Evolutionary conservation across 2,329 filamentous ascomycete species (phyloP).

Genomic region (Cercospora janseana): DNA sequence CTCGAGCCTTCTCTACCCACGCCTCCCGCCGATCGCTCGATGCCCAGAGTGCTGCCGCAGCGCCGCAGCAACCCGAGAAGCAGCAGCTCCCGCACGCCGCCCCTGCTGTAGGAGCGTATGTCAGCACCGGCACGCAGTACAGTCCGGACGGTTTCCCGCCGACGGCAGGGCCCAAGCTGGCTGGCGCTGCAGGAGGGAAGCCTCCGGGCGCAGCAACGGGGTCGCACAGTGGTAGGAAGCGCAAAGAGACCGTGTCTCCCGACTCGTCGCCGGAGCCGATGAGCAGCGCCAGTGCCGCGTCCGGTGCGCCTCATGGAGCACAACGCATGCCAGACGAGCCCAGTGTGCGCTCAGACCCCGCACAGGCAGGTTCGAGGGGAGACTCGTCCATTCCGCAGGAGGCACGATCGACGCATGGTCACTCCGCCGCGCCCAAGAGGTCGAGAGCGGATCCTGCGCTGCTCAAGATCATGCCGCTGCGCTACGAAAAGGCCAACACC

Average conservation of each 20-base stretch:
- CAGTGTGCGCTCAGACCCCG: conserved; percentile 15
- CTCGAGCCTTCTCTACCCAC: conserved; percentile 7
- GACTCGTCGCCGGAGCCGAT: conserved; percentile 24
- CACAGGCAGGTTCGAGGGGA: conserved; percentile 13
- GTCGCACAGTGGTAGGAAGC: conserved; percentile 27
- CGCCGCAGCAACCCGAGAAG: conserved; percentile 18
- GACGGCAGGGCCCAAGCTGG: conserved; percentile 37
- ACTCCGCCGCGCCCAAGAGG: conserved; percentile 46
- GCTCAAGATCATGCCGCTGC: conserved; percentile 62
- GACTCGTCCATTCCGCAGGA: conserved; percentile 27
- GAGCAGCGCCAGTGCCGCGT: conserved; percentile 23
- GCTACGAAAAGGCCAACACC: conserved; percentile 77
- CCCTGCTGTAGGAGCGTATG: conserved; percentile 30
- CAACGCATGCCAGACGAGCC: conserved; percentile 20
- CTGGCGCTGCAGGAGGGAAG: conserved; percentile 24
- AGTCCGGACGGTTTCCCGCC: conserved; percentile 50
- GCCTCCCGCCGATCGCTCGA: conserved; percentile 22
- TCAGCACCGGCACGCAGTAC: conserved; percentile 56
- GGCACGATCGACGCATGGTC: conserved; percentile 34
- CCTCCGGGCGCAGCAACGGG: conserved; percentile 19
- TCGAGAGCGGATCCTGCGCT: conserved; percentile 46
- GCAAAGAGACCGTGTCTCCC: conserved; percentile 27
- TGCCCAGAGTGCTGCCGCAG: conserved; percentile 19
- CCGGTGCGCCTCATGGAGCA: conserved; percentile 22
- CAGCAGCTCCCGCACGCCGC: conserved; percentile 10